Evolutionary conservation across 768 basidiomycete genomes (phyloP), one percentile per base, ranked within the genome.

Genomic region (Hypsizygus marmoreus): DNA sequence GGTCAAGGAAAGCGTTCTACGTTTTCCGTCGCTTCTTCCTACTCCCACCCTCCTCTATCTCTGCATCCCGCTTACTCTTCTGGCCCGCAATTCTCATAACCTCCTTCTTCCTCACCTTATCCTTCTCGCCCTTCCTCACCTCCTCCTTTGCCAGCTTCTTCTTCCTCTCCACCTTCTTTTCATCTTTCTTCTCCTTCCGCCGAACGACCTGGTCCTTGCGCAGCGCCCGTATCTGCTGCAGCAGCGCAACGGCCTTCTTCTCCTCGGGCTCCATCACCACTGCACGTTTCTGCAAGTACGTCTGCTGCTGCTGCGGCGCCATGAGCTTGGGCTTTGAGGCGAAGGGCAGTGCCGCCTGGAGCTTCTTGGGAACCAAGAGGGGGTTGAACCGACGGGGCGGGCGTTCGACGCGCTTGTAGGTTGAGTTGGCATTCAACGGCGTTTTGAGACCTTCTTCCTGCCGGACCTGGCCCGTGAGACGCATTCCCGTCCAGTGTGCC

Each of bases 181-280:
- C 89, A n/a, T 73, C 77, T 70, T 98, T 90, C 75, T 94, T 97
- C 64, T 86, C 91, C 58, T 80, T 84, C 60, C 95, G 71, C 59
- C 84, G 73, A 32, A 64, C 71, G 2, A 91, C 76, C 68, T 95
- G 90, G 59, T 95, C 94, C 67, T 94, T 97, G 47, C 91, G 72
- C 57, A 99, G 66, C 5, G 94, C 91, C 37, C 88, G 82, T 52
- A 97, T 92, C 73, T 98, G 95, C 65, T 98, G 95, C 63, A 99
- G 63, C 29, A 98, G 69, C 29, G 90, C 86, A 14, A 97, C 71
- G 0, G 97, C 95, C 62, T 83, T 88, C 75, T 88, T 92, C 74
- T 98, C 97, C 62, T 95, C 93, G 1, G 91, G 90, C 60, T 95
- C 90, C 77, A 98, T 79, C 34, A 99, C 85, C 19, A 98, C 94